Base-by-base conservation (phyloP, 2,329 filamentous ascomycete genomes). In the Claviceps paspali region DNA sequence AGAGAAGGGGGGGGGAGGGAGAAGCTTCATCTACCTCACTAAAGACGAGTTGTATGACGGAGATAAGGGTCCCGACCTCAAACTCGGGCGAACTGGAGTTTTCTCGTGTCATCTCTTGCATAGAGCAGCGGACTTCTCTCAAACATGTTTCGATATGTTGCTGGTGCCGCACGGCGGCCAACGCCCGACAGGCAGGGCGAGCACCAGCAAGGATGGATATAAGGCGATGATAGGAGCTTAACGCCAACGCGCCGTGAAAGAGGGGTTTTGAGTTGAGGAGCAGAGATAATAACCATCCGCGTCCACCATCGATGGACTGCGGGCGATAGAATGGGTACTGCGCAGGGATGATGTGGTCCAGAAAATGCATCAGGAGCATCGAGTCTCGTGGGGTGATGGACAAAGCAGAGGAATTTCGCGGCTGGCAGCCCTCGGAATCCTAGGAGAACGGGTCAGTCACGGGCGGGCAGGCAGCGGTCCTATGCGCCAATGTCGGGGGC, bases 321-420 rank as follows among this genome's bases (percentile, higher is more conserved):
- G 51, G 47, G 6, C 42, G 42, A 9, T 52, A 51, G 24, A 48
- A 51, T 0, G 48, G 43, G 23, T 48, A 52, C 23, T 52, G 48
- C 1, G 52, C 36, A 0, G 47, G 49, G 22, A 52, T 51, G 11
- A 52, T 50, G 21, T 51, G 50, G 22, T 52, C 50, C 4, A 53
- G 32, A 32, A 52, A 53, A 19, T 53, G 45, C 9, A 51, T 43
- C 4, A 53, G 38, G 5, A 52, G 47, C 29, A 52, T 48, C 2
- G 50, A 46, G 33, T 52, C 50, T 17, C 49, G 43, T 30, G 43
- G 43, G 3, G 29, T 33, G 14, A 33, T 35, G 9, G 38, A 33
- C 17, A 23, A 15, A 19, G 15, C 18, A n/a, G 10, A 3, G 24
- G 10, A 18, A 22, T 19, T 9, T 31, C 7, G 23, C 21, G 0